Percentiles rank a stretch among this genome's conserved stretches.
phyloP scores from a whole-genome alignment of 495 filamentous ascomycete genomes.

The Penicillium flavigenum region DNA sequence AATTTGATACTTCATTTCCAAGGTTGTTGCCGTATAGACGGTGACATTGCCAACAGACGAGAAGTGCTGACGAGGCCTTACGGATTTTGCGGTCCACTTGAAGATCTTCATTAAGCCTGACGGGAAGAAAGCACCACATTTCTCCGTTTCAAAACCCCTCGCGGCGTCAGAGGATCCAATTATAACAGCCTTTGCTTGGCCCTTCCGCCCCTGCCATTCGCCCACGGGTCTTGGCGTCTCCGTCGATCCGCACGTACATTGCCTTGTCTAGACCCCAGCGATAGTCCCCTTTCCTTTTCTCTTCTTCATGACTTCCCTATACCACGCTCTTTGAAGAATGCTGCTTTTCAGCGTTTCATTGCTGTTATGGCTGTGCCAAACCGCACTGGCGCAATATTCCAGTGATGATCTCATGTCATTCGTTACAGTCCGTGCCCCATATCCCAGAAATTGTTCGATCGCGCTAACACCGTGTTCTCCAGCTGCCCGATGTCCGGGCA shows the following conservation, averaged over 20 bases:
- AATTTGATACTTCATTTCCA: neutral
- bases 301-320: neutral
- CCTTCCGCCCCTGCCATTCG: neutral
- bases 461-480: constrained; percentile 9
- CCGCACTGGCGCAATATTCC: constrained; percentile 11
- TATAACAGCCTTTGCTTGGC: neutral
- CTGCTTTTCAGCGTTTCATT: constrained; percentile 1
- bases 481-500: constrained; percentile 34
- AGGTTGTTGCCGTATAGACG: neutral
- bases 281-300: neutral
- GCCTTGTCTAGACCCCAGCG: constrained; percentile 1
- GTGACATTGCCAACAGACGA: neutral
- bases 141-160: constrained; percentile 6
- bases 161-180: constrained; percentile 6
- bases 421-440: constrained; percentile 9
- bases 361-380: constrained; percentile 15
- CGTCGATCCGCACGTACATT: constrained; percentile 7
- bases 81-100: neutral
- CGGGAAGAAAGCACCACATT: constrained; percentile 4
- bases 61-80: constrained; percentile 11
- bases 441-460: neutral
- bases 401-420: constrained; percentile 15
- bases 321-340: constrained; percentile 10
- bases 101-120: neutral
- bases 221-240: neutral